phyloP scores from a whole-genome alignment of 73 alveolate genomes.

The Tetrahymena thermophila region DNA sequence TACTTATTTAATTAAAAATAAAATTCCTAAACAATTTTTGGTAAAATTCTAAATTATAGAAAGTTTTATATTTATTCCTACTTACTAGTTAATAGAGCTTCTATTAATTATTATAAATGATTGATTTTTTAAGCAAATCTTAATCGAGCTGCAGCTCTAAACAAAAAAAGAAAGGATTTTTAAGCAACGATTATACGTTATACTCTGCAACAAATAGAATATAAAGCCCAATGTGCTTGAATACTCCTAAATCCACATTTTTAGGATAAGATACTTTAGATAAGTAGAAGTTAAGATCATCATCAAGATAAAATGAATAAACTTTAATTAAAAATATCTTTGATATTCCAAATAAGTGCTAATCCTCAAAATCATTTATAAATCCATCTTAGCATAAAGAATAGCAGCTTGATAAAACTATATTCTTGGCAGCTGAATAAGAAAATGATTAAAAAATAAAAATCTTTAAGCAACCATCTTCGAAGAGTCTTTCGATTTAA shows the following conservation, averaged over 20 bases:
- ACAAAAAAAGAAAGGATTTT: background rate
- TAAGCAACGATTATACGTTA: background rate
- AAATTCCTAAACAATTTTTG: no score
- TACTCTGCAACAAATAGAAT: background rate
- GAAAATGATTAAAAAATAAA: background rate
- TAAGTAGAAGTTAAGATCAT: background rate
- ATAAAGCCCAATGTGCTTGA: background rate
- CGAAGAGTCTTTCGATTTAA: background rate
- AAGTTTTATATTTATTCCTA: background rate
- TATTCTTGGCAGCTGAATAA: background rate
- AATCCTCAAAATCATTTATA: background rate
- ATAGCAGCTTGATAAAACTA: background rate
- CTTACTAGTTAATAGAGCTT: background rate
- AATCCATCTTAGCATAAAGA: background rate
- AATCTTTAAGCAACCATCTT: background rate
- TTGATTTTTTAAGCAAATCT: background rate
- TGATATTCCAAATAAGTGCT: background rate
- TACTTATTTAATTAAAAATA: no score
- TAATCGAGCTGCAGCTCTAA: no score
- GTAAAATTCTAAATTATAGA: background rate
- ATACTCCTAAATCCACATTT: background rate
- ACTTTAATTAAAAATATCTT: background rate
- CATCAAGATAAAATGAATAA: background rate
- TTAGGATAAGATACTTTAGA: background rate
- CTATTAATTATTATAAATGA: background rate